phyloP scores from a whole-genome alignment of 2,329 filamentous ascomycete species.

The Shiraia bambusicola region DNA sequence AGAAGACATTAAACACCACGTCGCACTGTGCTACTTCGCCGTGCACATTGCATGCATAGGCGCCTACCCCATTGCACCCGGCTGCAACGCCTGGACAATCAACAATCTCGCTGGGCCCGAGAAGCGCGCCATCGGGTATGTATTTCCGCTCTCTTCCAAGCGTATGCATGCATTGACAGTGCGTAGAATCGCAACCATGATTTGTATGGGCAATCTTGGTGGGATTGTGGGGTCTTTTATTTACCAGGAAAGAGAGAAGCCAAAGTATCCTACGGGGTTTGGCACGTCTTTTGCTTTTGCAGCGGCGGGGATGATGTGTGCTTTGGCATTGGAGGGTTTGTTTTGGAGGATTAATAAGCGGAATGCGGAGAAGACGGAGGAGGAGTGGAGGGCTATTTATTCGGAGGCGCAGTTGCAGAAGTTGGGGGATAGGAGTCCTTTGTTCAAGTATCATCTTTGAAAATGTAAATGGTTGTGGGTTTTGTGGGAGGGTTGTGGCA shows the following conservation, averaged over 20 bases:
- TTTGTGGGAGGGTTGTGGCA: too few relatives aligned
- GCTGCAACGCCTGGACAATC: slow-evolving; percentile 27
- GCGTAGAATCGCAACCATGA: slow-evolving; percentile 25
- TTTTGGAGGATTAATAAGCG: slow-evolving; percentile 39
- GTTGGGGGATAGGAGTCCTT: slow-evolving; percentile 43
- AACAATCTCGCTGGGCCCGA: slow-evolving; percentile 27
- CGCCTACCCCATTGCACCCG: slow-evolving; percentile 26
- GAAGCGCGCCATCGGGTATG: slow-evolving; percentile 23
- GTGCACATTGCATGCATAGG: slow-evolving; percentile 46
- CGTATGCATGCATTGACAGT: background rate
- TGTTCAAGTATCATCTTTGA: slow-evolving; percentile 41
- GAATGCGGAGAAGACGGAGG: slow-evolving; percentile 37
- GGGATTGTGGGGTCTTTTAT: slow-evolving; percentile 36
- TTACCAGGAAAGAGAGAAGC: slow-evolving; percentile 34
- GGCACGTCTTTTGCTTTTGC: slow-evolving; percentile 33
- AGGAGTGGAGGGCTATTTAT: slow-evolving; percentile 38
- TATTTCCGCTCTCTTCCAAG: too few relatives aligned
- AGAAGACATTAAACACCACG: slow-evolving; percentile 43
- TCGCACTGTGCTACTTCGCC: slow-evolving; percentile 48
- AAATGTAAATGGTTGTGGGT: too few relatives aligned
- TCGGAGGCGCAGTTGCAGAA: slow-evolving; percentile 39
- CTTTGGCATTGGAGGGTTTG: slow-evolving; percentile 21
- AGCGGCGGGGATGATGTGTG: slow-evolving; percentile 18
- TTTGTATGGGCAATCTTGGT: slow-evolving; percentile 26
- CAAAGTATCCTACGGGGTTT: slow-evolving; percentile 38